phyloP scores from a whole-genome alignment of 169 alveolate species.

The Plasmodium gonderi region DNA sequence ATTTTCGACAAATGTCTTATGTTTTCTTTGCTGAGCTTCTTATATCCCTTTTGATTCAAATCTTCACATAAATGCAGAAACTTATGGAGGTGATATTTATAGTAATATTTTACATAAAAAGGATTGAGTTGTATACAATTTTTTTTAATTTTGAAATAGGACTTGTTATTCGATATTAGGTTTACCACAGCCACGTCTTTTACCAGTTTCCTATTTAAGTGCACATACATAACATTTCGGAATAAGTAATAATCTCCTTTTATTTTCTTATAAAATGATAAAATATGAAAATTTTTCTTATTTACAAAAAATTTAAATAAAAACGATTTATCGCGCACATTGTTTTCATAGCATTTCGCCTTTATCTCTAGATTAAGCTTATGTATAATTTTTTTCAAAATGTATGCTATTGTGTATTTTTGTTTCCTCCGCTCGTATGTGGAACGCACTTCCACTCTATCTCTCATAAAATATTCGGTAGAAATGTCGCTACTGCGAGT shows the following conservation, averaged over 20 bases:
- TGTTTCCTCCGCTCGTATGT: background rate
- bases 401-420: background rate
- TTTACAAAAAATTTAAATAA: slow-evolving; percentile 47
- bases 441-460: background rate
- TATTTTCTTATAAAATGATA: slow-evolving; percentile 55
- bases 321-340: slow-evolving; percentile 30
- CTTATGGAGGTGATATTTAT: slow-evolving; percentile 31
- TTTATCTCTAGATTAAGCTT: slow-evolving; percentile 5
- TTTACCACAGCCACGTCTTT: slow-evolving; percentile 32
- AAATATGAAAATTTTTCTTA: slow-evolving; percentile 14
- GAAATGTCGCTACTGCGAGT: background rate
- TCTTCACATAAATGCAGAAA: background rate
- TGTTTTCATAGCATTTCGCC: slow-evolving; percentile 29
- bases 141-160: slow-evolving; percentile 7
- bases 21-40: background rate
- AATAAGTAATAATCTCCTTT: slow-evolving; percentile 36
- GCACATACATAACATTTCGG: slow-evolving; percentile 32
- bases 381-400: slow-evolving; percentile 22
- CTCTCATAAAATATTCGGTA: background rate
- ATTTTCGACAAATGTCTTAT: background rate
- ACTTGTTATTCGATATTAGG: slow-evolving; percentile 34
- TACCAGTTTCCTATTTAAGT: background rate
- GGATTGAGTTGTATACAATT: slow-evolving; percentile 3
- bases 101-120: slow-evolving; percentile 55
- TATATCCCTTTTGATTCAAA: background rate